Evolutionary conservation across 2,329 filamentous ascomycete genomes (phyloP).

Genomic region (Aspergillus niger): DNA sequence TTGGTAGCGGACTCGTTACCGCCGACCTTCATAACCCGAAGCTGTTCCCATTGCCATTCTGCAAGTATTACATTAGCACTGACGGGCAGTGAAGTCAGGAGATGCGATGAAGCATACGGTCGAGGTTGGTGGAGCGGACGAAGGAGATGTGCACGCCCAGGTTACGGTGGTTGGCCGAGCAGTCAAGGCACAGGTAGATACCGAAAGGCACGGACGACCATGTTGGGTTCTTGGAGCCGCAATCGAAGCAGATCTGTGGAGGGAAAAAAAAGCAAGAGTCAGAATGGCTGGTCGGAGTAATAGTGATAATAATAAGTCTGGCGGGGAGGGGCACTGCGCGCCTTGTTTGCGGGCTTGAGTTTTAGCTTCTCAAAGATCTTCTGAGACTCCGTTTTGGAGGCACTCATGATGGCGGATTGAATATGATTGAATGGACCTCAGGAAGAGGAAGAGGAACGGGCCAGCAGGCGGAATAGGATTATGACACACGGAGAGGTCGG

Average conservation of each 20-base stretch:
- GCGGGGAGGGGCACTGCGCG: slow-evolving; percentile 49
- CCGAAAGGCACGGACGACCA: slow-evolving; percentile 97
- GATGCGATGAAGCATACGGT: slow-evolving; percentile 67
- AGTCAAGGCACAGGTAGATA: slow-evolving; percentile 97
- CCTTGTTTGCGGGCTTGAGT: slow-evolving; percentile 92
- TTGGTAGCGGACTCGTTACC: slow-evolving; percentile 98
- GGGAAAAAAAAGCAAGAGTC: slow-evolving; percentile 14
- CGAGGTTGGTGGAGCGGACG: slow-evolving; percentile 96
- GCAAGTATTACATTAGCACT: slow-evolving; percentile 26
- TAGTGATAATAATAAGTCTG: slow-evolving; percentile 10
- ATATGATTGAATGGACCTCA: slow-evolving; percentile 8
- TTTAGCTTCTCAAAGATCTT: slow-evolving; percentile 98
- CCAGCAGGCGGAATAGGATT: slow-evolving; percentile 5
- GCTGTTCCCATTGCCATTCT: slow-evolving; percentile 99
- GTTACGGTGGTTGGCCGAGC: slow-evolving; percentile 94
- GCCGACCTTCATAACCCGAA: slow-evolving; percentile 96
- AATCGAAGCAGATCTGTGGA: slow-evolving; percentile 91
- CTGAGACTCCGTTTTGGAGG: slow-evolving; percentile 91
- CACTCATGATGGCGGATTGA: slow-evolving; percentile 55
- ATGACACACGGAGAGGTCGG: not conserved
- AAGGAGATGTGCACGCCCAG: slow-evolving; percentile 99
- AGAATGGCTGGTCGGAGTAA: slow-evolving; percentile 8
- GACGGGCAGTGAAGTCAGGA: not conserved
- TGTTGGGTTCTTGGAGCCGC: slow-evolving; percentile 93
- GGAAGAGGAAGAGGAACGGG: slow-evolving; percentile 2